Evolutionary conservation across 208 protist genomes (phyloP), one percentile per base, ranked within the genome.

Genomic region (Acanthamoeba sp.): DNA sequence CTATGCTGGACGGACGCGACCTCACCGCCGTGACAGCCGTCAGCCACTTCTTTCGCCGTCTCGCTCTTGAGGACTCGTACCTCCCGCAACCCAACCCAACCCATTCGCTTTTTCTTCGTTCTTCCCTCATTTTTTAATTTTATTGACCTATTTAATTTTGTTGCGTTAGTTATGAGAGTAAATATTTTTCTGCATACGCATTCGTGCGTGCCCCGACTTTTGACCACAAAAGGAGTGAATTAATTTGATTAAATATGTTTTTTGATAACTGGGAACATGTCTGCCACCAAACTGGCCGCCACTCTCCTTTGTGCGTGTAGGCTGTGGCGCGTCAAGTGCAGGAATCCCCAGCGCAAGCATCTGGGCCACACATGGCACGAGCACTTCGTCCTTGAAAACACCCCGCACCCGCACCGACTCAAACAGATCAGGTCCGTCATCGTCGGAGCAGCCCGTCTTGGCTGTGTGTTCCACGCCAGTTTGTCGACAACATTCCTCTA

Each of bases 21-120:
- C 45, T 87, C 22, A 27, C 24, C 6, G 18, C 78, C 22, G 42
- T 87, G 7, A 87, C 45, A 12, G 40, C 45, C 45, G 78, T 87
- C 45, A 62, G 29, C 32, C 38, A 40, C 27, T 40, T 38, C 78
- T 36, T 87, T 38, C 78, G 78, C 0, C 78, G 78, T 10, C 78
- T 87, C 45, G 78, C 78, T 45, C 78, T 87, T n/a, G 78, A 87
- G 38, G 78, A 87, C 69, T 48, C 36, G 69, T 80, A 48, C 38
- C 5, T 45, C 32, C 38, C 32, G 14, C 29, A 4, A 5, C 14
- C 29, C 3, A n/a, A n/a, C n/a, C n/a, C n/a, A n/a, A n/a, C n/a
- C n/a, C n/a, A n/a, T n/a, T n/a, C n/a, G n/a, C 29, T 69, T 69
- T 34, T 27, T 36, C 10, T 80, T 38, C 16, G 69, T 45, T 80